phyloP scores from a whole-genome alignment of 768 basidiomycete species.

The Roridomyces roridus region DNA sequence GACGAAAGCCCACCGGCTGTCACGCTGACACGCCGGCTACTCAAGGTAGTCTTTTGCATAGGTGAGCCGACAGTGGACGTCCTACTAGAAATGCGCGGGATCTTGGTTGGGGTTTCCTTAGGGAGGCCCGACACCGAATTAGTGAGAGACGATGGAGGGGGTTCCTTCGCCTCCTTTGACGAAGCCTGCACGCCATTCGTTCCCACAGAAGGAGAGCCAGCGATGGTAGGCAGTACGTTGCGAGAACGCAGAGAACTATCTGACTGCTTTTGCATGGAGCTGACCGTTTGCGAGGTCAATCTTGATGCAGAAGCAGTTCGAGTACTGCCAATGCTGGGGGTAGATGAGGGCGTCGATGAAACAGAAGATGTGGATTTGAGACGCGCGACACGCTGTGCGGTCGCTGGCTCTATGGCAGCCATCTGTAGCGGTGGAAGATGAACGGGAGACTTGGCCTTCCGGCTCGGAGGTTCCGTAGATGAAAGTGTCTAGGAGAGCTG shows the following conservation, averaged over 20 bases:
- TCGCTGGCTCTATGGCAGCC: constrained; percentile 78
- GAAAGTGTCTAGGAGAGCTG: constrained; percentile 71
- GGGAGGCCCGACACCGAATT: constrained; percentile 58
- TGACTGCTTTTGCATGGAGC: constrained; percentile 88
- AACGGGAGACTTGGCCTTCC: constrained; percentile 72
- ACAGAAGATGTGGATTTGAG: constrained; percentile 66
- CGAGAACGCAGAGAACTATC: constrained; percentile 81
- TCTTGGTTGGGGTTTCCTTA: constrained; percentile 92
- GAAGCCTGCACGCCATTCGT: constrained; percentile 51
- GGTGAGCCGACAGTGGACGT: constrained; percentile 80
- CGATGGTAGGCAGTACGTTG: constrained; percentile 86
- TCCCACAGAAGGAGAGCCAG: constrained; percentile 91
- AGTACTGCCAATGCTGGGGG: constrained; percentile 36
- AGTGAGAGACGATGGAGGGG: constrained; percentile 55
- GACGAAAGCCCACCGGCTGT: constrained; percentile 56
- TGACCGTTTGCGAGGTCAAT: constrained; percentile 81
- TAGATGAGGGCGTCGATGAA: constrained; percentile 47
- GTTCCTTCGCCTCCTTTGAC: constrained; percentile 63
- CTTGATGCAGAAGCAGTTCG: constrained; percentile 63
- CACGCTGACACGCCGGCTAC: constrained; percentile 71
- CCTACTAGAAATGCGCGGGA: constrained; percentile 89
- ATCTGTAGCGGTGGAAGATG: constrained; percentile 92
- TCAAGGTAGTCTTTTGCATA: constrained; percentile 59
- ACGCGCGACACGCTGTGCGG: constrained; percentile 85
- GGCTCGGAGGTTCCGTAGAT: constrained; percentile 66